Conservation (phyloP, 2,329 filamentous ascomycete genomes). For the Trichoderma sp. region DNA sequence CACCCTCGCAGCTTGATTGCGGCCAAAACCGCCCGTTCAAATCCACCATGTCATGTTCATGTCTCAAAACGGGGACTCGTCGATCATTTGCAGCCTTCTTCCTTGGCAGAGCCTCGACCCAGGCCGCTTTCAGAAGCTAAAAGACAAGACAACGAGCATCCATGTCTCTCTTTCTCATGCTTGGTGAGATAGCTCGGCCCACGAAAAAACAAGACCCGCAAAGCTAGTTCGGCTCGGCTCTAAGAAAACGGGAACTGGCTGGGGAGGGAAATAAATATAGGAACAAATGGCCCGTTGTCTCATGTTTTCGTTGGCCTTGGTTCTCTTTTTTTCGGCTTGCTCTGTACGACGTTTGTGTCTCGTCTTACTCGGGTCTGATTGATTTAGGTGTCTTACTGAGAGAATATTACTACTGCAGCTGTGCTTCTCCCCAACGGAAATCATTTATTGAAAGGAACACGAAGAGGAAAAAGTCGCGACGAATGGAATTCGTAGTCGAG, state of each 20-base stretch:
- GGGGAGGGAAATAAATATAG: background rate
- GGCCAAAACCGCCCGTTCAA: background rate
- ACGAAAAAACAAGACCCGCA: constrained; percentile 3
- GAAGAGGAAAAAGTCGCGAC: constrained; percentile 6
- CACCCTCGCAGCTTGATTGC: background rate
- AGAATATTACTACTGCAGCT: background rate
- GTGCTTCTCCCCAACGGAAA: background rate
- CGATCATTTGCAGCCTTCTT: background rate
- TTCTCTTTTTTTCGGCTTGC: background rate
- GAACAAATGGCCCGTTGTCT: background rate
- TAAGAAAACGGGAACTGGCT: background rate
- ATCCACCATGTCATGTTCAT: background rate
- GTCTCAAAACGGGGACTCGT: background rate
- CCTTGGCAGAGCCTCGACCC: background rate
- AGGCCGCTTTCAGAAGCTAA: constrained; percentile 13
- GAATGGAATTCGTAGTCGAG: constrained; percentile 29
- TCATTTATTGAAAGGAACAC: background rate
- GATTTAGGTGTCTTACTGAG: background rate
- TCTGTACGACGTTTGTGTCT: background rate
- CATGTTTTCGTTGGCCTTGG: background rate
- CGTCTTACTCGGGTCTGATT: background rate
- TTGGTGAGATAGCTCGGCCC: background rate
- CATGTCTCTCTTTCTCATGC: background rate
- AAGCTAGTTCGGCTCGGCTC: background rate
- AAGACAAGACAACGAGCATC: background rate